Evolutionary conservation across 495 filamentous ascomycete species (phyloP).

Genomic region (Pseudevernia furfuracea): DNA sequence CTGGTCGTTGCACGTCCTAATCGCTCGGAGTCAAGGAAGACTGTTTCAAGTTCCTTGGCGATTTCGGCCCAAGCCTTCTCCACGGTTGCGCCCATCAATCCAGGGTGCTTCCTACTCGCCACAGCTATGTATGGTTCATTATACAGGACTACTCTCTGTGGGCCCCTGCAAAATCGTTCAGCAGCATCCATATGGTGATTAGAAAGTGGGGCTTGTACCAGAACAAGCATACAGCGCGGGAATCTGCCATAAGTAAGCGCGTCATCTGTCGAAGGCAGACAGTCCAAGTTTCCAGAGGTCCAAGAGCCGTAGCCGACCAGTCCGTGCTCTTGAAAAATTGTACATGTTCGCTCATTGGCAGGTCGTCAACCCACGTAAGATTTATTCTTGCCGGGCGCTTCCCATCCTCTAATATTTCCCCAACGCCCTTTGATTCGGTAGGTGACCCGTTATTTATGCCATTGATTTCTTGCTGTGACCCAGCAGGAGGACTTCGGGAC

Average conservation of each 20-base stretch:
- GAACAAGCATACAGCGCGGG: constrained; percentile 55
- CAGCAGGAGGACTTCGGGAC: neutral
- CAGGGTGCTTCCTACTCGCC: constrained; percentile 60
- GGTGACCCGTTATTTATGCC: neutral
- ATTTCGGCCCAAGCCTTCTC: constrained; percentile 18
- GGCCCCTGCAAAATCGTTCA: neutral
- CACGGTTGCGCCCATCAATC: constrained; percentile 56
- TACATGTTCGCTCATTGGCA: constrained; percentile 38
- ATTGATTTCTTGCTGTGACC: neutral
- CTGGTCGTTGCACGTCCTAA: neutral
- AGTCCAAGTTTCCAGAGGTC: constrained; percentile 56
- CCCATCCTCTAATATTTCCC: neutral
- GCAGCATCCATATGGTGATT: neutral
- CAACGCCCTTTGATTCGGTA: neutral
- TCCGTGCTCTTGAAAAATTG: constrained; percentile 54
- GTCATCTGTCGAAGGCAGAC: constrained; percentile 55
- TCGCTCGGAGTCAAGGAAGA: neutral
- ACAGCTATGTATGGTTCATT: constrained; percentile 62
- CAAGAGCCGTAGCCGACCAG: constrained; percentile 55
- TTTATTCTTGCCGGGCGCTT: constrained; percentile 20
- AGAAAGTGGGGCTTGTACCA: neutral
- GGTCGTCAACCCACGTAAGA: constrained; percentile 40
- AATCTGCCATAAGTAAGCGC: constrained; percentile 59
- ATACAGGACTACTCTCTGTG: constrained; percentile 65
- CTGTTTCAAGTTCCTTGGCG: neutral